phyloP scores from a whole-genome alignment of 148 eudicot genomes.

The Fagopyrum tataricum region DNA sequence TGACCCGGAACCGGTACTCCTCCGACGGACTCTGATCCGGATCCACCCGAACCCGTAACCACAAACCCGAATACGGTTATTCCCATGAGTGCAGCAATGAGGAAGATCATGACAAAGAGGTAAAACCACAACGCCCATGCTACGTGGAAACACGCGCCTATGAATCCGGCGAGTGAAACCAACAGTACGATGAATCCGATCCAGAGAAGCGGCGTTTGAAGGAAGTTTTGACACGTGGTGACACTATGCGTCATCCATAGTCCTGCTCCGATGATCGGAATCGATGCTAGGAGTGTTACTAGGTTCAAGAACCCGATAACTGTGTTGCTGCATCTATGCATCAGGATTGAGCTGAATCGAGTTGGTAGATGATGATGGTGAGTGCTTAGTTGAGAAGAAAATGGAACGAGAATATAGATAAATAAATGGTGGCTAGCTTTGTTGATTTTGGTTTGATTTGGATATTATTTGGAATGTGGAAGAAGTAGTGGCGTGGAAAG shows the following conservation, averaged over 20 bases:
- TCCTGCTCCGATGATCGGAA: conserved; percentile 92
- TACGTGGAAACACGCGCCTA: conserved; percentile 84
- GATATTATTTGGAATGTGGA: background rate
- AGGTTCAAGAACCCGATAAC: conserved; percentile 87
- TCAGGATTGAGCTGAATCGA: background rate
- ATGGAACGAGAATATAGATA: background rate
- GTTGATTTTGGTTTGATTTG: background rate
- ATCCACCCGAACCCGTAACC: conserved; percentile 48
- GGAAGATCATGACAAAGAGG: conserved; percentile 56
- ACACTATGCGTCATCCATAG: conserved; percentile 68
- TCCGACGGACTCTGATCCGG: conserved; percentile 52
- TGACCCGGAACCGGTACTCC: conserved; percentile 52
- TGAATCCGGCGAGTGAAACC: conserved; percentile 73
- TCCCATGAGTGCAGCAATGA: conserved; percentile 42
- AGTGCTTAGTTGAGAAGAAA: background rate
- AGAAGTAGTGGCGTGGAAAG: background rate
- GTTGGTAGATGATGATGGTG: background rate
- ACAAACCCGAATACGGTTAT: conserved; percentile 82
- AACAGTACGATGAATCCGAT: conserved; percentile 70
- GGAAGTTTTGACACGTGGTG: conserved; percentile 72
- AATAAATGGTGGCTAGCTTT: background rate
- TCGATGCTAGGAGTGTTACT: conserved; percentile 73
- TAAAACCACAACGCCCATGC: conserved; percentile 83
- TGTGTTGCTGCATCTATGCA: conserved; percentile 84
- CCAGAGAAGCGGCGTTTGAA: conserved; percentile 74